Conservation (phyloP, 495 filamentous ascomycete genomes). For the Podospora appendiculata region DNA sequence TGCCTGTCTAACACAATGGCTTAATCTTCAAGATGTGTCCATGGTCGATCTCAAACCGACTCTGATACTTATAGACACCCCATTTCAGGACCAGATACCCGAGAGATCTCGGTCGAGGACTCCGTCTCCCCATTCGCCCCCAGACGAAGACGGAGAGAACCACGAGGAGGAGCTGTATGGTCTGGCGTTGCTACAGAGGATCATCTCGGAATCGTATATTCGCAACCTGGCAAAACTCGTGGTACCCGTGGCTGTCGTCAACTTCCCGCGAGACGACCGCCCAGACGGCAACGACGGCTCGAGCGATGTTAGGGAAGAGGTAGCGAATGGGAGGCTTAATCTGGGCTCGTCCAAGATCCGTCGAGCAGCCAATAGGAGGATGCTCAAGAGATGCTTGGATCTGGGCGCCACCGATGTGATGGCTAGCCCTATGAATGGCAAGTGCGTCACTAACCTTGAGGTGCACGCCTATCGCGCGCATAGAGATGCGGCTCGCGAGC, state of each 20-base stretch:
- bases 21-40: constrained; percentile 57
- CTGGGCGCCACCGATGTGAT: constrained; percentile 81
- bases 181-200: constrained; percentile 56
- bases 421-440: constrained; percentile 62
- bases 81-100: constrained; percentile 40
- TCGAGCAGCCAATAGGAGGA: constrained; percentile 30
- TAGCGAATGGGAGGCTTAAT: constrained; percentile 17
- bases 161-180: constrained; percentile 55
- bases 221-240: constrained; percentile 66
- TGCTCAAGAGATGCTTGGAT: constrained; percentile 63
- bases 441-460: constrained; percentile 62
- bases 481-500: constrained; percentile 60
- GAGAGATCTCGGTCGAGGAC: constrained; percentile 24
- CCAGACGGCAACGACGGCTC: constrained; percentile 18
- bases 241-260: constrained; percentile 63
- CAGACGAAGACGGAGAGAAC: constrained; percentile 24
- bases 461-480: constrained; percentile 77
- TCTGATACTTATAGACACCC: constrained; percentile 69
- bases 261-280: constrained; percentile 20
- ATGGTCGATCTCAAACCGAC: constrained; percentile 59
- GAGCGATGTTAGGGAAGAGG: constrained; percentile 26
- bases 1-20: constrained; percentile 62
- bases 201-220: constrained; percentile 62
- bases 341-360: constrained; percentile 6
- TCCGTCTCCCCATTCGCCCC: constrained; percentile 36